Evolutionary conservation across 768 basidiomycete genomes (phyloP), one percentile per base, ranked within the genome.

Genomic region (Hericium rajendrae): DNA sequence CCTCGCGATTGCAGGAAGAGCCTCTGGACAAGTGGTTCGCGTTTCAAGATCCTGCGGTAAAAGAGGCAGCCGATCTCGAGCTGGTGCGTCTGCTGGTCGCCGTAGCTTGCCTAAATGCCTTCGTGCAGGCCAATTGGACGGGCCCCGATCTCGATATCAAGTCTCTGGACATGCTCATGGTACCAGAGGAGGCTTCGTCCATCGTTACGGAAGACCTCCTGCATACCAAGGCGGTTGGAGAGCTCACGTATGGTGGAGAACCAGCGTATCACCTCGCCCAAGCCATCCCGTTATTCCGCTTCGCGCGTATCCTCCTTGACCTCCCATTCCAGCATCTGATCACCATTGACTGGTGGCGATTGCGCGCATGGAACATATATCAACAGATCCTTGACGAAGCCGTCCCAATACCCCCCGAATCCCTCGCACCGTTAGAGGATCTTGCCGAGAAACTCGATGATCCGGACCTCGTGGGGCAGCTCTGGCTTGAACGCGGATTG

Each of bases 61-160:
- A 66, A 4, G 71, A 74, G 51, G 69, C 71, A 2, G 64, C 69
- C 13, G 77, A 79, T 46, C 71, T 70, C 40, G 88, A 88, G 67
- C 64, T 86, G 20, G 59, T 77, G 39, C 78, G 77, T 32, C 73
- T 98, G 40, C 69, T 81, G 11, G 61, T 92, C 10, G 91, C 83
- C 0, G 77, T 95, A 10, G 84, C 92, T 6, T 86, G 86, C 60
- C 75, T 97, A 22, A 92, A 97, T 61, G 83, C 90, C 0, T 99
- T 94, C 73, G 76, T 94, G 4, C 97, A 99, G 69, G 78, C 76
- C 28, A 99, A 99, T 71, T 99, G 94, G 93, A 97, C 94, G 0
- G 97, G 97, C 5, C 97, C 97, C 2, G 79, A 88, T 64, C 78
- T 97, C 46, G 73, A 83, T 58, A 69, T 94, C 60, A 69, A 71